Conservation (phyloP, 1,284 basidiomycete species). For the Tausonia pullulans region DNA sequence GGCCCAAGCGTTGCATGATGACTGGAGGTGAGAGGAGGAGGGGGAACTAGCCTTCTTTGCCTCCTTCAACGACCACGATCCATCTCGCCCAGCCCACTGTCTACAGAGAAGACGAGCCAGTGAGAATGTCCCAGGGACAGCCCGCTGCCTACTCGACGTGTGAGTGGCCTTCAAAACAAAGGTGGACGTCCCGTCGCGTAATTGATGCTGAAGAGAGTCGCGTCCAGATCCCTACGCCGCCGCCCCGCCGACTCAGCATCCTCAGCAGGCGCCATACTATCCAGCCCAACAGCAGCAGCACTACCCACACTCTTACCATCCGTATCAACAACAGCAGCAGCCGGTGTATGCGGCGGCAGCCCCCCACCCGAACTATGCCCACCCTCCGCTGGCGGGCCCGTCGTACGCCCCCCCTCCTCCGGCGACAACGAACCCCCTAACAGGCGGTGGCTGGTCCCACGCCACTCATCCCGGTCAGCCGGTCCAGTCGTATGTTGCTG, state of each 20-base stretch:
- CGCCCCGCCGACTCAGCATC: background rate
- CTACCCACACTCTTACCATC: background rate
- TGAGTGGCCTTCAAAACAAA: no score
- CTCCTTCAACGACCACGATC: no score
- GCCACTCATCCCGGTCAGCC: background rate
- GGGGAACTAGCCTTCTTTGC: no score
- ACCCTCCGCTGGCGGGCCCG: background rate
- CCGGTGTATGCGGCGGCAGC: background rate
- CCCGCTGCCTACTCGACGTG: no score
- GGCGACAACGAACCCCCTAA: background rate
- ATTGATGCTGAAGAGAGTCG: no score
- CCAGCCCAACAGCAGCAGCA: background rate
- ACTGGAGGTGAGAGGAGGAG: no score
- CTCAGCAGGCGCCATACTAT: background rate
- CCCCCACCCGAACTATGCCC: background rate
- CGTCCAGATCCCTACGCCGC: background rate
- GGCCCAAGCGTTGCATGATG: no score
- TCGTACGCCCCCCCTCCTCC: background rate
- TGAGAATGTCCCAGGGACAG: no score
- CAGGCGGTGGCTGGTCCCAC: background rate
- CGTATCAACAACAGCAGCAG: background rate
- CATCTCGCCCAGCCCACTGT: no score
- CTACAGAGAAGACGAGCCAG: no score
- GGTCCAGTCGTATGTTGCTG: background rate
- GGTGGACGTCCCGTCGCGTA: no score